phyloP scores from a whole-genome alignment of 2,329 filamentous ascomycete genomes.

The Epichloe elymi region DNA sequence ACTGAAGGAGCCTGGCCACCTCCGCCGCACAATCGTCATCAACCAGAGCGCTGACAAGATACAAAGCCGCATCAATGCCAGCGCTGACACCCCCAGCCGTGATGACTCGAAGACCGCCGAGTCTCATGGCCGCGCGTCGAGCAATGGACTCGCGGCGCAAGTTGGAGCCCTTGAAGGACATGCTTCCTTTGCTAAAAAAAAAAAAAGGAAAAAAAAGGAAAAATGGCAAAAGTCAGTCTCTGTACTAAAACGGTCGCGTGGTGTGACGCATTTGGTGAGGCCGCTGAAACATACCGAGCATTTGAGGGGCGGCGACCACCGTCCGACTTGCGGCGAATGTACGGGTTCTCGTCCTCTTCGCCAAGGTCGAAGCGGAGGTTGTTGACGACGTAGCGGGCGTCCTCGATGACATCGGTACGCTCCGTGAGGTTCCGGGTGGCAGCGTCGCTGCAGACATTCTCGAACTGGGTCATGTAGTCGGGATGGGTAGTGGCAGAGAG shows the following conservation, averaged over 20 bases:
- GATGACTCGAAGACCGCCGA: conserved; percentile 58
- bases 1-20: conserved; percentile 63
- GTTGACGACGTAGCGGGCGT: conserved; percentile 76
- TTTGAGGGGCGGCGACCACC: conserved; percentile 46
- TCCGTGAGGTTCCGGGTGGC: conserved; percentile 57
- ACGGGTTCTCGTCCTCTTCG: conserved; percentile 71
- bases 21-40: conserved; percentile 64
- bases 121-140: conserved; percentile 62
- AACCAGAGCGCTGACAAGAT: conserved; percentile 73
- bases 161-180: conserved; percentile 65
- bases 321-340: conserved; percentile 64
- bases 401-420: conserved; percentile 72
- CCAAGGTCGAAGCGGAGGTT: conserved; percentile 79
- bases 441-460: conserved; percentile 66
- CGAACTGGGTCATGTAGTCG: conserved; percentile 66
- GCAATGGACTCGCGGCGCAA: conserved; percentile 67
- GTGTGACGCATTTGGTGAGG: too few species aligned
- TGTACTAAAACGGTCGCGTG: not conserved
- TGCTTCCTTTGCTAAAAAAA: conserved; percentile 58
- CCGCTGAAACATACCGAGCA: conserved; percentile 35
- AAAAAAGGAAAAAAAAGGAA: too few species aligned
- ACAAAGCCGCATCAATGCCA: conserved; percentile 72
- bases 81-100: conserved; percentile 76
- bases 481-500: conserved; percentile 73
- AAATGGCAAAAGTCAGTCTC: not conserved